A percentile compares a stretch with the other conserved stretches of the same genome.
These are phyloP conservation scores for Friedmanniomyces endolithicus DNA, from an alignment of 495 filamentous ascomycete genomes.

Conservation along the genomic window DNA sequence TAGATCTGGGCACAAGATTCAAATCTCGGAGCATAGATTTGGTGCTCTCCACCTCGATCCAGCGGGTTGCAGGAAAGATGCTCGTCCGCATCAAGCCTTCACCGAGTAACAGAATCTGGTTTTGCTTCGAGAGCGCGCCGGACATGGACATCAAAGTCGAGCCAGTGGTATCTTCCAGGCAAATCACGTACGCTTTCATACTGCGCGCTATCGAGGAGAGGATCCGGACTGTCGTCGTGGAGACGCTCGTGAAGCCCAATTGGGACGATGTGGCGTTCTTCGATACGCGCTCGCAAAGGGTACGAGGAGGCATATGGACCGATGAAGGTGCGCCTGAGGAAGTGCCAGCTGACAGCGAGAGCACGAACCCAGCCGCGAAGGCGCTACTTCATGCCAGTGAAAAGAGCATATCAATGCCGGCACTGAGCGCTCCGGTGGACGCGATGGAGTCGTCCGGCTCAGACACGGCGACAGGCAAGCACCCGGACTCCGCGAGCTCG, in stretches of 20 bases:
- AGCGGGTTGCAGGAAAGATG: slow-evolving; percentile 72
- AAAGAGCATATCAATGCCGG: slow-evolving; percentile 14
- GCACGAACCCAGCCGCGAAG: not conserved
- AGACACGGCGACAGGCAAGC: not conserved
- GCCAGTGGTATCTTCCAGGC: slow-evolving; percentile 85
- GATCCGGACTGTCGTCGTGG: slow-evolving; percentile 82
- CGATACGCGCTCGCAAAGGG: slow-evolving; percentile 58
- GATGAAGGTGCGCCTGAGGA: slow-evolving; percentile 30
- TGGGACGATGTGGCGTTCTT: slow-evolving; percentile 93
- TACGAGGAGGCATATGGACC: slow-evolving; percentile 83
- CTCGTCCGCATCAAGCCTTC: slow-evolving; percentile 84
- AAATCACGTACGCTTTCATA: slow-evolving; percentile 88
- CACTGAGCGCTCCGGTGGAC: not conserved
- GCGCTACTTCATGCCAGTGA: slow-evolving; percentile 20
- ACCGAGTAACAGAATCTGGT: slow-evolving; percentile 88
- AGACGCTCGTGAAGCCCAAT: slow-evolving; percentile 85
- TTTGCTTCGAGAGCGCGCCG: slow-evolving; percentile 82
- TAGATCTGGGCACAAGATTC: slow-evolving; percentile 79
- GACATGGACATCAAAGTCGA: slow-evolving; percentile 86
- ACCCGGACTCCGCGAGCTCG: not conserved
- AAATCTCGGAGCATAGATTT: slow-evolving; percentile 83
- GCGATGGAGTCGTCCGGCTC: slow-evolving; percentile 17
- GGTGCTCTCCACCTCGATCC: slow-evolving; percentile 73
- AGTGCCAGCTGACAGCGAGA: slow-evolving; percentile 19
- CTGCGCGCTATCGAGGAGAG: slow-evolving; percentile 85